Conservation (phyloP, 441 rosid genomes). For the Macaranga tanarius region DNA sequence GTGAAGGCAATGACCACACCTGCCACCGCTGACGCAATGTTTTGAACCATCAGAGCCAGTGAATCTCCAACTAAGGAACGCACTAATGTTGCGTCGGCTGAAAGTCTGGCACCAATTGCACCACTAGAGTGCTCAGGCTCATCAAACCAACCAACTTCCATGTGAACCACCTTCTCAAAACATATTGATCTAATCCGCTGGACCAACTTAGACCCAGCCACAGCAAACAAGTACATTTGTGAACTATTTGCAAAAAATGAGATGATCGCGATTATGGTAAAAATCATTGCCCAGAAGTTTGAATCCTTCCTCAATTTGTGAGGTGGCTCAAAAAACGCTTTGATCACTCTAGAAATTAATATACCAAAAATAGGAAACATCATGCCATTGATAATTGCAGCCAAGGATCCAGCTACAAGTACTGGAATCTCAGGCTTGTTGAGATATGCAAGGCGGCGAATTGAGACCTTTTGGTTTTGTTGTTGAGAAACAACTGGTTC, state of each 20-base stretch:
- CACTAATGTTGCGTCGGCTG: constrained; percentile 66
- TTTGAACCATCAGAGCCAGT: constrained; percentile 61
- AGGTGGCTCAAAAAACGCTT: constrained; percentile 57
- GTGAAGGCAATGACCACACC: constrained; percentile 66
- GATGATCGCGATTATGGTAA: constrained; percentile 49
- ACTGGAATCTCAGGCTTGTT: constrained; percentile 74
- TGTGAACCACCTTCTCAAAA: constrained; percentile 75
- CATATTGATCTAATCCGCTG: constrained; percentile 59
- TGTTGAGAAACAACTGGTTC: constrained; percentile 27
- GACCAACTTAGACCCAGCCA: constrained; percentile 70
- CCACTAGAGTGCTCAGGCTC: constrained; percentile 76
- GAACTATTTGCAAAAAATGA: constrained; percentile 43
- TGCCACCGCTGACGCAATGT: constrained; percentile 49
- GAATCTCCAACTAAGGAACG: constrained; percentile 73
- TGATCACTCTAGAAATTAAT: constrained; percentile 53
- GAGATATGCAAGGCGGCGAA: constrained; percentile 58
- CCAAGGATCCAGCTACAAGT: constrained; percentile 52
- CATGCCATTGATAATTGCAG: constrained; percentile 51
- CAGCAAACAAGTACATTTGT: constrained; percentile 55
- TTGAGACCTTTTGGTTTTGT: constrained; percentile 39
- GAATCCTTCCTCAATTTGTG: constrained; percentile 54
- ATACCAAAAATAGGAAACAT: constrained; percentile 59
- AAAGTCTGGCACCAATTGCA: constrained; percentile 73
- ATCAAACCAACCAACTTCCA: constrained; percentile 89
- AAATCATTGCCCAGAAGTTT: constrained; percentile 64